phyloP scores from a whole-genome alignment of 805 yeast species.

The Candida cerambycidarum region DNA sequence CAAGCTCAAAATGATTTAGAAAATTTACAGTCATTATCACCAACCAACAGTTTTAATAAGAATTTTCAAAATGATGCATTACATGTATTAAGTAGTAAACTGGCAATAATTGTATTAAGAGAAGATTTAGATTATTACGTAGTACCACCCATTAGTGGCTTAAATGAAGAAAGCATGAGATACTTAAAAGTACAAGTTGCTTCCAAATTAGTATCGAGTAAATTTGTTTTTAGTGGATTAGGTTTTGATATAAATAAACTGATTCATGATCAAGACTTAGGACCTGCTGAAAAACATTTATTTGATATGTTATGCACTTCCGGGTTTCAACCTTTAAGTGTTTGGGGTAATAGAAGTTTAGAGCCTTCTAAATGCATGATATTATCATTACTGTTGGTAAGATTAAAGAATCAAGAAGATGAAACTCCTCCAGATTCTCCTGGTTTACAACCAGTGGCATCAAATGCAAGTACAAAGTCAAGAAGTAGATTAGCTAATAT shows the following conservation, averaged over 20 bases:
- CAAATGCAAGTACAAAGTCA: conserved; percentile 41
- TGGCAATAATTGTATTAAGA: conserved; percentile 85
- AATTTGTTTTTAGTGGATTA: conserved; percentile 75
- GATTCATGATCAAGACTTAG: conserved; percentile 49
- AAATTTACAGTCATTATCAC: conserved; percentile 30
- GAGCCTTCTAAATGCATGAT: conserved; percentile 89
- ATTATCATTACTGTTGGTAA: conserved; percentile 74
- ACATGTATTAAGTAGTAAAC: conserved; percentile 71
- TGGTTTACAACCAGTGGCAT: conserved; percentile 41
- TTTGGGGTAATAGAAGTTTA: conserved; percentile 88
- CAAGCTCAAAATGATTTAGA: conserved; percentile 62
- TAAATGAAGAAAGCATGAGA: conserved; percentile 59
- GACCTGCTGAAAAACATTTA: conserved; percentile 92
- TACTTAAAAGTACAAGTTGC: conserved; percentile 75
- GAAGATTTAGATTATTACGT: conserved; percentile 95
- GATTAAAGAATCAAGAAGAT: conserved; percentile 39
- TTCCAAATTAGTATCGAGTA: conserved; percentile 54
- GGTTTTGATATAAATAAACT: conserved; percentile 47
- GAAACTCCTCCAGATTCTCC: conserved; percentile 46
- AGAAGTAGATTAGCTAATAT: conserved; percentile 59
- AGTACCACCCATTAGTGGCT: conserved; percentile 68
- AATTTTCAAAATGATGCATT: conserved; percentile 30
- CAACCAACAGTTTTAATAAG: conserved; percentile 25
- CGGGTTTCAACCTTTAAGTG: conserved; percentile 65
- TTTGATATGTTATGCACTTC: conserved; percentile 92